These are phyloP conservation scores for Phytophthora idaei DNA, from an alignment of 352 stramenopile species.

Conservation along the genomic window DNA sequence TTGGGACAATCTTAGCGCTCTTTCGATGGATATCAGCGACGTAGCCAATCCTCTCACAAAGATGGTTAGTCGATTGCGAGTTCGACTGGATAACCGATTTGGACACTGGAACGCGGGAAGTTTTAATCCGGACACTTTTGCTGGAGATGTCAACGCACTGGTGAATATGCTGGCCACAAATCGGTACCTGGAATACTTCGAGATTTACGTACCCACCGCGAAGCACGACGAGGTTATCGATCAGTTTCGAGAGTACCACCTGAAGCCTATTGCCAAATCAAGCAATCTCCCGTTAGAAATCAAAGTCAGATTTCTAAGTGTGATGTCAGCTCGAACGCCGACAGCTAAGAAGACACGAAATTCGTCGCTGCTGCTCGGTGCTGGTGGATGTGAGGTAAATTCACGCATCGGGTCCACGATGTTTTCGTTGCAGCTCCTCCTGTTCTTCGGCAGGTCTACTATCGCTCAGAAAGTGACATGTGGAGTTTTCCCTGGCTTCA, in stretches of 20 bases:
- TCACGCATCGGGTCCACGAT: constrained; percentile 2
- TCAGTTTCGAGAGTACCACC: not conserved
- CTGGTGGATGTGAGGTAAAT: not conserved
- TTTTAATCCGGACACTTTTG: not conserved
- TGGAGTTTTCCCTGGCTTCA: not conserved
- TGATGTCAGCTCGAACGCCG: not conserved
- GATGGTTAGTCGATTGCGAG: not conserved
- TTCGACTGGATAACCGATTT: not conserved
- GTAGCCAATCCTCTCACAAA: not conserved
- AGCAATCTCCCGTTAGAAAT: not conserved
- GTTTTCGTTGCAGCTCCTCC: not conserved
- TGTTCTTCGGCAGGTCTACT: constrained; percentile 13
- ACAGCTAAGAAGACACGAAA: not conserved
- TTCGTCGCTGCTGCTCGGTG: not conserved
- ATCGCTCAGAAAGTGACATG: not conserved
- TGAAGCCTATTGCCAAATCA: not conserved
- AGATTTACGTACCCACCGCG: not conserved
- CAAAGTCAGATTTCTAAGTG: not conserved
- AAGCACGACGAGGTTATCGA: not conserved
- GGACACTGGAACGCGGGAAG: not conserved
- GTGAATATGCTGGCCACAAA: not conserved
- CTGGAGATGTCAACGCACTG: not conserved
- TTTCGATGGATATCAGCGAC: not conserved
- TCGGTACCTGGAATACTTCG: not conserved
- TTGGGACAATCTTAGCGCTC: not conserved